Conservation (phyloP, 495 filamentous ascomycete species). For the Xanthoparmelia taractica region DNA sequence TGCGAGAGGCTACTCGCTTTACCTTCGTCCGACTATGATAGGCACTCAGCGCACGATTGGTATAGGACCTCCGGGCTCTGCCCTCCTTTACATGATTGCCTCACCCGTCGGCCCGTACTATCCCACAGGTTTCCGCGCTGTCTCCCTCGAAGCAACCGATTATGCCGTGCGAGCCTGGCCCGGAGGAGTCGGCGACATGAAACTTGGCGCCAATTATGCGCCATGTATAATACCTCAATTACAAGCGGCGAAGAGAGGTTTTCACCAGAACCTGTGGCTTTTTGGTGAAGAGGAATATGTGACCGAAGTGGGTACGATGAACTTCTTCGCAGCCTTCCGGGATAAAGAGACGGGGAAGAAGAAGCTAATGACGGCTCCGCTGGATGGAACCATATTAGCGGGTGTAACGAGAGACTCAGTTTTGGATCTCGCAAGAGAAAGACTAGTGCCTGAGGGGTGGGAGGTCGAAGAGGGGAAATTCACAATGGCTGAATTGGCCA, state of each 20-base stretch:
- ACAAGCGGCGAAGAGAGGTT: constrained; percentile 78
- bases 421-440: constrained; percentile 71
- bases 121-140: constrained; percentile 93
- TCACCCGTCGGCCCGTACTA: constrained; percentile 97
- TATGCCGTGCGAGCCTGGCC: constrained; percentile 97
- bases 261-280: constrained; percentile 97
- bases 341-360: constrained; percentile 79
- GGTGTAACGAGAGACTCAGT: constrained; percentile 89
- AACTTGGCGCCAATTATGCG: constrained; percentile 96
- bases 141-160: constrained; percentile 85
- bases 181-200: constrained; percentile 92
- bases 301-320: constrained; percentile 98
- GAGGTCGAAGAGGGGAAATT: constrained; percentile 77
- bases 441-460: constrained; percentile 81
- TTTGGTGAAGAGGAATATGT: constrained; percentile 90
- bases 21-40: constrained; percentile 93
- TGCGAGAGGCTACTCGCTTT: constrained; percentile 77
- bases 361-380: constrained; percentile 81
- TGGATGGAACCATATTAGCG: constrained; percentile 95
- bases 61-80: constrained; percentile 81
- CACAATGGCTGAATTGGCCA: constrained; percentile 72
- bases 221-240: constrained; percentile 91
- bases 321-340: constrained; percentile 77
- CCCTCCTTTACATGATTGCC: constrained; percentile 88
- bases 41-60: constrained; percentile 91